phyloP scores from a whole-genome alignment of 2,329 filamentous ascomycete species.

The Alternaria rosae region DNA sequence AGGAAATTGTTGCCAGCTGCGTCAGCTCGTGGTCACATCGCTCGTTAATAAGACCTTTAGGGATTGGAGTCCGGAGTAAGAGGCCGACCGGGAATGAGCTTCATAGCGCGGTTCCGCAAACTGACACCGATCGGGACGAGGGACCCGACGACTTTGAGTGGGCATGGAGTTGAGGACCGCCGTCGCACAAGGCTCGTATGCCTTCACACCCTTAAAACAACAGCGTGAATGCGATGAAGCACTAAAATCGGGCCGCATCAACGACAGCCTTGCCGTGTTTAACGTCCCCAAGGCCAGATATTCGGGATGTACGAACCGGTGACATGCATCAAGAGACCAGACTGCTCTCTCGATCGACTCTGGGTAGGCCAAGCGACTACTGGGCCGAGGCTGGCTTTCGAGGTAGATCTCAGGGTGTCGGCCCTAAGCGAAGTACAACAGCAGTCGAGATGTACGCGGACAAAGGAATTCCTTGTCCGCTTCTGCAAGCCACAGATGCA shows the following conservation, averaged over 20 bases:
- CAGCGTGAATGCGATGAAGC: background rate
- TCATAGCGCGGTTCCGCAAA: conserved; percentile 58
- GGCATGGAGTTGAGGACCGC: conserved; percentile 62
- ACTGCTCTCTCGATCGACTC: background rate
- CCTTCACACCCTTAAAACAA: conserved; percentile 42
- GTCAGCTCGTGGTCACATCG: background rate
- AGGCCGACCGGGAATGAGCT: conserved; percentile 58
- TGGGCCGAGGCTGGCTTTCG: background rate
- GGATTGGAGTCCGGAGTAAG: conserved; percentile 56
- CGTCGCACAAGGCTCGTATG: conserved; percentile 64
- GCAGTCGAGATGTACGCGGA: background rate
- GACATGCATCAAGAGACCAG: background rate
- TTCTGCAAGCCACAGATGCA: background rate
- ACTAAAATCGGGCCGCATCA: background rate
- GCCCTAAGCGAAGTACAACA: conserved; percentile 1
- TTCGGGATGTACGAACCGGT: background rate
- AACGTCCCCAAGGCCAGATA: background rate
- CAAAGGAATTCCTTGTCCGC: background rate
- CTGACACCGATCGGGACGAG: conserved; percentile 58
- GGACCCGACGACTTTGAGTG: conserved; percentile 59
- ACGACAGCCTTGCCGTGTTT: background rate
- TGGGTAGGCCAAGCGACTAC: background rate
- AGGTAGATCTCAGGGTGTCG: background rate
- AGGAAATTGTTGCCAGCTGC: background rate
- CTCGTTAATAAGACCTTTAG: background rate